phyloP scores from a whole-genome alignment of 768 basidiomycete genomes.

The Boletus rufocinnamomeus region DNA sequence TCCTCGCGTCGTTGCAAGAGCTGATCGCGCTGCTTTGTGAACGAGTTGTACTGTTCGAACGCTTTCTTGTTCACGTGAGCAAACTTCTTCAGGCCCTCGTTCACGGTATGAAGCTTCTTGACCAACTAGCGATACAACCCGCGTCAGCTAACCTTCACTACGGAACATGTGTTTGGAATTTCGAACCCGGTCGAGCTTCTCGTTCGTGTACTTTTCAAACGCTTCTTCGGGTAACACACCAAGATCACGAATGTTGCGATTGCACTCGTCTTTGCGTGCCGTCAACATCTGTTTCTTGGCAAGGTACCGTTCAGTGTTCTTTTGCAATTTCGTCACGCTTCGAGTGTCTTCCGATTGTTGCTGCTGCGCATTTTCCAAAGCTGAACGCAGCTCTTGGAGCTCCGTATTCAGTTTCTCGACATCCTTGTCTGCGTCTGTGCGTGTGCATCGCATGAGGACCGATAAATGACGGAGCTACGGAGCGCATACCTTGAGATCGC shows the following conservation, averaged over 20 bases:
- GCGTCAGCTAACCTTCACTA: constrained; percentile 1
- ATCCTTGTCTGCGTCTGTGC: constrained; percentile 69
- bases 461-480: background rate
- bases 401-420: constrained; percentile 60
- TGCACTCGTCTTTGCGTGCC: constrained; percentile 89
- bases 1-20: constrained; percentile 85
- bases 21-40: constrained; percentile 96
- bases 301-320: constrained; percentile 92
- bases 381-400: constrained; percentile 64
- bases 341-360: constrained; percentile 88
- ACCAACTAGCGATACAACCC: constrained; percentile 59
- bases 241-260: constrained; percentile 92
- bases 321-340: constrained; percentile 87
- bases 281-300: constrained; percentile 87
- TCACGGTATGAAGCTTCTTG: constrained; percentile 89
- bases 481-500: constrained; percentile 56
- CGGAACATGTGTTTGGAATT: background rate
- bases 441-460: background rate
- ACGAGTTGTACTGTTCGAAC: constrained; percentile 97
- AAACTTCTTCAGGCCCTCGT: constrained; percentile 93
- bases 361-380: constrained; percentile 73
- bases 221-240: constrained; percentile 98
- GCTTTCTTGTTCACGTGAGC: constrained; percentile 99
- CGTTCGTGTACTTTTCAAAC: constrained; percentile 89
- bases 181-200: constrained; percentile 84